These are phyloP conservation scores for Colletotrichum chlorophyti DNA, from an alignment of 2,329 filamentous ascomycete genomes.

Conservation along the genomic window DNA sequence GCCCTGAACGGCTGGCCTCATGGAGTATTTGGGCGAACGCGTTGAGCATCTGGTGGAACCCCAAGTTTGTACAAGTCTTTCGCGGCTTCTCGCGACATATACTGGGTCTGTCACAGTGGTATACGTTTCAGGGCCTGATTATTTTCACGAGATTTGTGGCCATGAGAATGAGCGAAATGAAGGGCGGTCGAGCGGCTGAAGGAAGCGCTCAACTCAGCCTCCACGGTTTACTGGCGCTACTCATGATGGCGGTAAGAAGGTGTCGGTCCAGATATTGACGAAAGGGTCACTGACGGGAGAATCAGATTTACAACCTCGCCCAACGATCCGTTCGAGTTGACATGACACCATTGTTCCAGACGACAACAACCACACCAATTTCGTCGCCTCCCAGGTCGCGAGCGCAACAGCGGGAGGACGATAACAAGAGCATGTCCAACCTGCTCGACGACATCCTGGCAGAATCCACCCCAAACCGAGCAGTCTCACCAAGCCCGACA, in stretches of 20 bases:
- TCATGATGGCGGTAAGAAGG: conserved; percentile 60
- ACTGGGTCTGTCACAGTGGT: conserved; percentile 68
- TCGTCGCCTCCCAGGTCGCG: conserved; percentile 31
- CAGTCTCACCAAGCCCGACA: conserved; percentile 16
- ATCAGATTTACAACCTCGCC: conserved; percentile 53
- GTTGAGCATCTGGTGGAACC: conserved; percentile 72
- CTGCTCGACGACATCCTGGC: conserved; percentile 52
- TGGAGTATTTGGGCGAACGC: conserved; percentile 57
- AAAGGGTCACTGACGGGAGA: conserved; percentile 31
- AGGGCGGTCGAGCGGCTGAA: conserved; percentile 45
- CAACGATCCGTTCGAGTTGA: conserved; percentile 60
- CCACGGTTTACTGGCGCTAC: conserved; percentile 60
- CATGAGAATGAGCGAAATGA: conserved; percentile 47
- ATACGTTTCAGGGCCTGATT: conserved; percentile 67
- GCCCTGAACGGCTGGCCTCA: conserved; percentile 47
- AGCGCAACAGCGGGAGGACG: conserved; percentile 33
- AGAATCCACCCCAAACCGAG: conserved; percentile 30
- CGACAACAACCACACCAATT: conserved; percentile 31
- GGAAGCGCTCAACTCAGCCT: conserved; percentile 52
- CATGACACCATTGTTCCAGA: conserved; percentile 59
- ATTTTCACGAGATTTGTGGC: conserved; percentile 62
- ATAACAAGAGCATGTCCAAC: conserved; percentile 52
- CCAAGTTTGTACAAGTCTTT: conserved; percentile 64
- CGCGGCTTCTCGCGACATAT: conserved; percentile 68
- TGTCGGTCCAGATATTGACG: background rate